Evolutionary conservation across 768 basidiomycete species (phyloP).

Genomic region (Lactarius trivialis): DNA sequence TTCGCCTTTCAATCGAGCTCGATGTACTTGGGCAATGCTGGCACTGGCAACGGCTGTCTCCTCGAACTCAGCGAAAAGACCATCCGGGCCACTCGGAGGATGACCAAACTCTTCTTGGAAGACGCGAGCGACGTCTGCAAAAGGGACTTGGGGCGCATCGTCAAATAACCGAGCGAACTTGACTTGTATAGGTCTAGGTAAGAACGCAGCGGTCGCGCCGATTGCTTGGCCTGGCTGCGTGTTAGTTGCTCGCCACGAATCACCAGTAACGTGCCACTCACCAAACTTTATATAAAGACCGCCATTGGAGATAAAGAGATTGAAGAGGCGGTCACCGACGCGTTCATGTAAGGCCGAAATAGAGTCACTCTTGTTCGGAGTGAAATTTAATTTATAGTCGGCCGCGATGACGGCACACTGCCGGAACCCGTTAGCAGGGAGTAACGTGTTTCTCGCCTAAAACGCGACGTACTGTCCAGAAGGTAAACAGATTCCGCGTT

Average conservation of each 20-base stretch:
- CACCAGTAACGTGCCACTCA: slow-evolving; percentile 26
- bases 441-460: neutral
- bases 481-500: slow-evolving; percentile 41
- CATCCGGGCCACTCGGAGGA: slow-evolving; percentile 57
- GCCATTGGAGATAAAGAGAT: slow-evolving; percentile 75
- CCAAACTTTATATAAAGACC: slow-evolving; percentile 85
- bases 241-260: neutral
- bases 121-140: slow-evolving; percentile 57
- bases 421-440: neutral
- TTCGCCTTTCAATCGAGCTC: slow-evolving; percentile 47
- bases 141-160: slow-evolving; percentile 80
- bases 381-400: slow-evolving; percentile 89
- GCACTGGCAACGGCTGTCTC: slow-evolving; percentile 76
- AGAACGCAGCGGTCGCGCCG: slow-evolving; percentile 77
- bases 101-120: slow-evolving; percentile 64
- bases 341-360: slow-evolving; percentile 82
- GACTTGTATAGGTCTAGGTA: slow-evolving; percentile 77
- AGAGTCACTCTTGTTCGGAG: slow-evolving; percentile 55
- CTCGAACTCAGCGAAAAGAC: slow-evolving; percentile 76
- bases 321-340: slow-evolving; percentile 69
- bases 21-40: slow-evolving; percentile 89
- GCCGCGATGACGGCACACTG: slow-evolving; percentile 65
- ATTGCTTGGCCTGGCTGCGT: slow-evolving; percentile 57
- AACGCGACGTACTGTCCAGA: slow-evolving; percentile 39
- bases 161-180: slow-evolving; percentile 84